Evolutionary conservation across 495 filamentous ascomycete species (phyloP).

Genomic region (Xylaria curta): DNA sequence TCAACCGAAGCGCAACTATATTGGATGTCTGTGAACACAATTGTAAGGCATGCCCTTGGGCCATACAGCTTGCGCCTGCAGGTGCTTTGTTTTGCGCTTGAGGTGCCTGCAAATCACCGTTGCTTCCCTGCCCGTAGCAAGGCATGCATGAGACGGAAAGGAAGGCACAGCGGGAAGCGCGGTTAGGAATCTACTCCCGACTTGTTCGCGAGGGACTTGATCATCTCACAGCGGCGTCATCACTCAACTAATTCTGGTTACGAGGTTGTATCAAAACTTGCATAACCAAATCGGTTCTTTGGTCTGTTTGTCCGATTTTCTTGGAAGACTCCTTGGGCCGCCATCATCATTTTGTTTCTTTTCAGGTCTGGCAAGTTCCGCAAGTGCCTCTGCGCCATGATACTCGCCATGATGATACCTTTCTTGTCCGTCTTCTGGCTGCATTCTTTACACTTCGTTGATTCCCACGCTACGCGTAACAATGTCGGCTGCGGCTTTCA

Average conservation of each 20-base stretch:
- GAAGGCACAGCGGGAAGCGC: slow-evolving; percentile 3
- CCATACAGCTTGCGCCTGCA: neutral
- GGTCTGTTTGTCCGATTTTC: slow-evolving; percentile 22
- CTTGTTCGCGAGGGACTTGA: neutral
- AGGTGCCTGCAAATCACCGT: neutral
- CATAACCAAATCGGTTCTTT: slow-evolving; percentile 17
- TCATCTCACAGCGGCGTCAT: neutral
- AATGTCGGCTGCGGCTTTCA: slow-evolving; percentile 57
- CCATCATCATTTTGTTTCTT: slow-evolving; percentile 22
- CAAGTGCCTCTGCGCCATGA: slow-evolving; percentile 28
- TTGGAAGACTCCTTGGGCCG: slow-evolving; percentile 28
- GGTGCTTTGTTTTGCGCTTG: neutral
- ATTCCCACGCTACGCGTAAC: slow-evolving; percentile 22
- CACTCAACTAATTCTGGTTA: slow-evolving; percentile 9
- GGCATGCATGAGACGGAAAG: neutral
- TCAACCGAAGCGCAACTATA: neutral
- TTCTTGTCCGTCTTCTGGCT: slow-evolving; percentile 28
- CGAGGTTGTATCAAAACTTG: slow-evolving; percentile 9
- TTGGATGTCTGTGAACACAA: no score
- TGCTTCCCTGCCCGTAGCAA: neutral
- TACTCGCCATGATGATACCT: slow-evolving; percentile 30
- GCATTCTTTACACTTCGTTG: slow-evolving; percentile 25
- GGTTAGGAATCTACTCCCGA: neutral
- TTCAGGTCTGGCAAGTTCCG: slow-evolving; percentile 16
- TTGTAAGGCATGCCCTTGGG: neutral